Evolutionary conservation across 108 stramenopile genomes (phyloP).

Genomic region (Cyclotella cryptica): DNA sequence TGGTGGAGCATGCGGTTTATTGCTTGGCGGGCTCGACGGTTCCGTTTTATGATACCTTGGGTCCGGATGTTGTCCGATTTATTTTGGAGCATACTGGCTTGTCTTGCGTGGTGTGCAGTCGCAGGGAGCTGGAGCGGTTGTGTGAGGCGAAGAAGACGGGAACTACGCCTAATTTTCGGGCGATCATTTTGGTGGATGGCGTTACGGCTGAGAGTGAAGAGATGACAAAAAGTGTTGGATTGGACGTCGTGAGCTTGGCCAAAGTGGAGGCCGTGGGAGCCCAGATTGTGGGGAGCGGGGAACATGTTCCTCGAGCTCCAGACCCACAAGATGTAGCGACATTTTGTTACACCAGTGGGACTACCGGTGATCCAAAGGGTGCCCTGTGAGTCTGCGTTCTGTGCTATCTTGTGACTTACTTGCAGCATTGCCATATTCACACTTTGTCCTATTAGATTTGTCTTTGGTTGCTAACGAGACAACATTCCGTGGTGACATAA

Average conservation of each 20-base stretch:
- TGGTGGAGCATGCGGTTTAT: slow-evolving; percentile 92
- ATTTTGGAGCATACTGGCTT: slow-evolving; percentile 88
- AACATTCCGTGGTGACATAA: too few relatives aligned
- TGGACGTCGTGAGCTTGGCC: slow-evolving; percentile 75
- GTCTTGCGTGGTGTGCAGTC: slow-evolving; percentile 81
- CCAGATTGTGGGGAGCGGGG: slow-evolving; percentile 65
- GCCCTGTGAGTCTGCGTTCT: slow-evolving; percentile 54
- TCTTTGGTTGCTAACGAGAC: too few relatives aligned
- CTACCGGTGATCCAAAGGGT: slow-evolving; percentile 88
- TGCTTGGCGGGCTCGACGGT: slow-evolving; percentile 84
- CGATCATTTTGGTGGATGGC: slow-evolving; percentile 75
- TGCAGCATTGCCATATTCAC: not conserved
- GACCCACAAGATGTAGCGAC: slow-evolving; percentile 78
- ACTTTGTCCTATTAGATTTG: too few relatives aligned
- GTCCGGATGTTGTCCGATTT: slow-evolving; percentile 88
- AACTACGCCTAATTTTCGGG: slow-evolving; percentile 55
- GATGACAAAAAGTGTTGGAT: slow-evolving; percentile 62
- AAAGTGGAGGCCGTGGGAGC: slow-evolving; percentile 86
- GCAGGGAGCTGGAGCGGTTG: slow-evolving; percentile 70
- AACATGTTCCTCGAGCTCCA: slow-evolving; percentile 71
- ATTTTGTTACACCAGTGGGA: slow-evolving; percentile 35
- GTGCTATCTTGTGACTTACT: not conserved
- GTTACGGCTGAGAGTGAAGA: slow-evolving; percentile 64
- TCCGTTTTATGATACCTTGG: slow-evolving; percentile 96
- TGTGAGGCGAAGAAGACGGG: slow-evolving; percentile 75